Percentiles rank a stretch among this genome's conserved stretches.
Evolutionary conservation across 306 rosid genomes (phyloP).

Genomic region (Pyrus communis): DNA sequence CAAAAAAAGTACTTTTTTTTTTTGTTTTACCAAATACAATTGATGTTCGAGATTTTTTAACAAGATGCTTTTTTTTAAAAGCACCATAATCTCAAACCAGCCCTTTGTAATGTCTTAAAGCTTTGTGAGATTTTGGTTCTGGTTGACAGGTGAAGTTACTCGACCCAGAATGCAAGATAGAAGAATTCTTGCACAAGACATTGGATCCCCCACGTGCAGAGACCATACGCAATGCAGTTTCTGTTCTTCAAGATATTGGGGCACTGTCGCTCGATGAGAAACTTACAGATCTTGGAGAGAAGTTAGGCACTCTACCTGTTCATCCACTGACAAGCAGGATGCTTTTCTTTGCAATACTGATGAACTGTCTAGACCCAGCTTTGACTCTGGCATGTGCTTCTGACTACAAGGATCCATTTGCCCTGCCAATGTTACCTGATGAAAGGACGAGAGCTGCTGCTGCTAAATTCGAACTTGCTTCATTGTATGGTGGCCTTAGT

Average conservation of each 20-base stretch:
- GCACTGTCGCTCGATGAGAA: slow-evolving; percentile 68
- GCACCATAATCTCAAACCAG: too few relatives aligned
- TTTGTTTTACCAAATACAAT: too few relatives aligned
- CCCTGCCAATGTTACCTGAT: slow-evolving; percentile 58
- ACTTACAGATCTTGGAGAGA: slow-evolving; percentile 81
- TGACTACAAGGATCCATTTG: slow-evolving; percentile 79
- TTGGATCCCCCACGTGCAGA: slow-evolving; percentile 84
- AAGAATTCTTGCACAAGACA: slow-evolving; percentile 63
- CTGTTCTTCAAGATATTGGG: slow-evolving; percentile 86
- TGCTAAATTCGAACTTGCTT: slow-evolving; percentile 61
- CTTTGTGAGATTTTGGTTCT: neutral
- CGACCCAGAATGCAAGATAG: slow-evolving; percentile 67
- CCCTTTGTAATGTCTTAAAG: slow-evolving; percentile 3
- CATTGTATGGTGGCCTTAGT: slow-evolving; percentile 69
- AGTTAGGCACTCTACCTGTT: slow-evolving; percentile 85
- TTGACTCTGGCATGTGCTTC: slow-evolving; percentile 87
- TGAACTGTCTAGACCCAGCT: slow-evolving; percentile 96
- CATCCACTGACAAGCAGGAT: slow-evolving; percentile 87
- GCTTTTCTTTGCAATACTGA: slow-evolving; percentile 78
- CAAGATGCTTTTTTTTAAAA: too few relatives aligned
- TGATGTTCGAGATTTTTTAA: too few relatives aligned
- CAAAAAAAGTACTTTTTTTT: too few relatives aligned
- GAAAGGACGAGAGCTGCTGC: slow-evolving; percentile 54
- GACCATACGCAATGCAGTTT: slow-evolving; percentile 64
- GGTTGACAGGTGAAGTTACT: slow-evolving; percentile 70